A percentile compares a stretch with the other conserved stretches of the same genome.
These are phyloP conservation scores for Brasenia schreberi DNA, from an alignment of 164 flowering plant genomes.

Conservation along the genomic window DNA sequence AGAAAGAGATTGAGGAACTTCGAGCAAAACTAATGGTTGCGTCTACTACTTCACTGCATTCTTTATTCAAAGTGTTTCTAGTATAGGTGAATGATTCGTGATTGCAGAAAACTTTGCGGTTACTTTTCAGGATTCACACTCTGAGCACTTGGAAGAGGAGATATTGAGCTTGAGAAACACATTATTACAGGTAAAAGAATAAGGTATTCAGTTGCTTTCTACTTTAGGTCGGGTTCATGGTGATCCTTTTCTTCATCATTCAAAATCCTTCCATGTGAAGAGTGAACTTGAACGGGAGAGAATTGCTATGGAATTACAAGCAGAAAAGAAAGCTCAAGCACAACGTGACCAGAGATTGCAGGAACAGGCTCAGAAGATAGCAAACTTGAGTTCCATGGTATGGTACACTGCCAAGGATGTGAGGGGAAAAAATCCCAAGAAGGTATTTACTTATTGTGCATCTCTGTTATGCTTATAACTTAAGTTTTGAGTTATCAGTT, in stretches of 20 bases:
- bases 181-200: slow-evolving; percentile 50
- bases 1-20: slow-evolving; percentile 94
- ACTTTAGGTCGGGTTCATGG: not conserved
- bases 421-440: slow-evolving; percentile 31
- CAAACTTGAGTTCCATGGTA: slow-evolving; percentile 86
- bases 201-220: not conserved
- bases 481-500: no score
- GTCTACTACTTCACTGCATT: not conserved
- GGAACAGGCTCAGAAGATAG: slow-evolving; percentile 82
- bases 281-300: slow-evolving; percentile 93
- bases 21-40: slow-evolving; percentile 77
- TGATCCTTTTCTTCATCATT: not conserved
- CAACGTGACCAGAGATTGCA: slow-evolving; percentile 65
- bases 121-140: slow-evolving; percentile 56
- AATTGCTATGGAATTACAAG: slow-evolving; percentile 85
- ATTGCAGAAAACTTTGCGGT: not conserved
- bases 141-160: slow-evolving; percentile 84
- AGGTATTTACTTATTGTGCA: slow-evolving; percentile 23
- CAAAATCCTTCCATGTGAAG: slow-evolving; percentile 18
- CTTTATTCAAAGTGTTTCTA: not conserved
- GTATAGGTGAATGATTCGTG: not conserved
- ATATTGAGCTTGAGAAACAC: slow-evolving; percentile 79
- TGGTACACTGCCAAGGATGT: slow-evolving; percentile 59
- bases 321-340: slow-evolving; percentile 88
- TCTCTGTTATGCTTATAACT: no score